Conservation (phyloP, 805 yeast genomes). For the Jamesozyma gamospora region DNA sequence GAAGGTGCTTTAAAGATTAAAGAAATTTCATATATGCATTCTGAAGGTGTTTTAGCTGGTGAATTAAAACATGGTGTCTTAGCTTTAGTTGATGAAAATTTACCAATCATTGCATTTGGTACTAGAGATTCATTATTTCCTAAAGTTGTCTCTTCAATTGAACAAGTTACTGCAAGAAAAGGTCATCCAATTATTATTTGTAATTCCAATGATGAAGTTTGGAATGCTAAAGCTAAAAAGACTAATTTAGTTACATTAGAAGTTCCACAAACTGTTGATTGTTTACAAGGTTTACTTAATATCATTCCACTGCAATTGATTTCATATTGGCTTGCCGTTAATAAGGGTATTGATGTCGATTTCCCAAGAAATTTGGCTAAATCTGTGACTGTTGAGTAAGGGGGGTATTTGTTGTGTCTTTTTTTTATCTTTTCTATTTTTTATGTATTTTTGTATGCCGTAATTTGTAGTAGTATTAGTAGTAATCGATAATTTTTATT, state of each 20-base stretch:
- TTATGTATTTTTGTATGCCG: too few species aligned
- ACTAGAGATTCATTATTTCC: constrained; percentile 95
- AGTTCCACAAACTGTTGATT: constrained; percentile 93
- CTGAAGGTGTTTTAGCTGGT: constrained; percentile 98
- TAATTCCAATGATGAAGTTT: constrained; percentile 65
- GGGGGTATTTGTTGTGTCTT: background rate
- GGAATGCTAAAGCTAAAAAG: constrained; percentile 34
- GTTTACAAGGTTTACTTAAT: constrained; percentile 91
- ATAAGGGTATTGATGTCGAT: constrained; percentile 92
- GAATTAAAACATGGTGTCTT: constrained; percentile 97
- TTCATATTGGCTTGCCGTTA: constrained; percentile 94
- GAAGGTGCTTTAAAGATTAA: constrained; percentile 98
- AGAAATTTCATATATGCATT: constrained; percentile 97
- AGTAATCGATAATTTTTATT: too few species aligned
- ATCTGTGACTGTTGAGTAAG: constrained; percentile 90
- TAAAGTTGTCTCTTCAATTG: constrained; percentile 88
- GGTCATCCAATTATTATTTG: constrained; percentile 93
- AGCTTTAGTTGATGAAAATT: constrained; percentile 86
- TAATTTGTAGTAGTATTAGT: too few species aligned
- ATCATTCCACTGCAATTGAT: constrained; percentile 91
- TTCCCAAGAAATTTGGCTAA: constrained; percentile 98
- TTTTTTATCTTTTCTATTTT: background rate
- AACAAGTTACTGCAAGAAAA: constrained; percentile 93
- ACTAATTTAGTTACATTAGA: constrained; percentile 59
- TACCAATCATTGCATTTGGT: constrained; percentile 93